Evolutionary conservation across 202 grass and related monocot species (phyloP), one percentile per base, ranked within the genome.

Genomic region (Brachypodium distachyon): DNA sequence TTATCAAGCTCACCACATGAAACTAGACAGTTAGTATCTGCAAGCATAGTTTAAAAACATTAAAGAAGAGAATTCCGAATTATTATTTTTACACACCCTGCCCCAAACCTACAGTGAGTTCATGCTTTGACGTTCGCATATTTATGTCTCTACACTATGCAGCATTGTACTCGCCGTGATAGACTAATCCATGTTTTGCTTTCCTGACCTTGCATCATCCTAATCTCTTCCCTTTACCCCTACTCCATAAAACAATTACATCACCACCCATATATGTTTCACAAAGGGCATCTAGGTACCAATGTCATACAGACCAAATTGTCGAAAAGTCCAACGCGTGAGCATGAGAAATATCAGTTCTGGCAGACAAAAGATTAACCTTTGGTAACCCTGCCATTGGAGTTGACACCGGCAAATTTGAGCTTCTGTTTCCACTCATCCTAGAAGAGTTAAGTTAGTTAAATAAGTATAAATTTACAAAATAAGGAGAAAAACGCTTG

Each of bases 11-110:
- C 95, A 55, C 85, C 87, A 39, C 73, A 88, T 74, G 86, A 83
- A 80, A 94, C 81, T 82, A 98, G 82, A 83, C 95, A 98, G 67
- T 60, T 86, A 59, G 81, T 87, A 85, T 94, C 95, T 98, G 87
- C 76, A 94, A 88, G 76, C 44, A 83, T 70, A 79, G 27, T 55
- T 27, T 16, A 43, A 74, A 11, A 62, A 47, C 9, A 16, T 17
- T n/a, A n/a, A n/a, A n/a, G n/a, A n/a, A n/a, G n/a, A n/a, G n/a
- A n/a, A n/a, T n/a, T n/a, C n/a, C n/a, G n/a, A n/a, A n/a, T n/a
- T n/a, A n/a, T n/a, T n/a, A n/a, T n/a, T n/a, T n/a, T n/a, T n/a
- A n/a, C n/a, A n/a, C n/a, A n/a, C n/a, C n/a, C n/a, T n/a, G n/a
- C n/a, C 38, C 63, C 39, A 67, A 23, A 44, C 39, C 12, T 14